Evolutionary conservation across 2,329 filamentous ascomycete genomes (phyloP).

Genomic region (Alternaria rosae): DNA sequence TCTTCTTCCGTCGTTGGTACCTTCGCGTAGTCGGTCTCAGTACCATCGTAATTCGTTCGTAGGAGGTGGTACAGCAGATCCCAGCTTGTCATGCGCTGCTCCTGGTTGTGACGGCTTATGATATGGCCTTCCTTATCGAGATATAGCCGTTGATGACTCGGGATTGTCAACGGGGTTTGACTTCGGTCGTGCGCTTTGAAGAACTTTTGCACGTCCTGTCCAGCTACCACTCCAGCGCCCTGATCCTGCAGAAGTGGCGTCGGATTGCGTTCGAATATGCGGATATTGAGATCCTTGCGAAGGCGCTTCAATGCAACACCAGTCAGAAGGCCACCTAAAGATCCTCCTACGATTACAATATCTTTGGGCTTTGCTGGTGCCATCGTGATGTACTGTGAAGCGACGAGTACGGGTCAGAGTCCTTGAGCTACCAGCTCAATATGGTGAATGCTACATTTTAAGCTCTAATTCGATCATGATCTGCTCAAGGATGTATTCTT

Average conservation of each 20-base stretch:
- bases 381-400: slow-evolving; percentile 10
- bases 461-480: not conserved
- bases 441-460: not conserved
- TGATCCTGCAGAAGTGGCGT: slow-evolving; percentile 37
- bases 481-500: slow-evolving; percentile 7
- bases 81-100: slow-evolving; percentile 41
- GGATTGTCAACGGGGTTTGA: slow-evolving; percentile 24
- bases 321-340: slow-evolving; percentile 31
- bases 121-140: slow-evolving; percentile 28
- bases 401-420: not conserved
- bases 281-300: slow-evolving; percentile 28
- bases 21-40: slow-evolving; percentile 29
- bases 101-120: slow-evolving; percentile 26
- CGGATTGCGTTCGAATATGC: slow-evolving; percentile 36
- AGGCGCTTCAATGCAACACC: slow-evolving; percentile 33
- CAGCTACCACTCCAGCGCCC: slow-evolving; percentile 37
- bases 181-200: slow-evolving; percentile 31
- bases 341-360: slow-evolving; percentile 34
- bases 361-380: slow-evolving; percentile 24
- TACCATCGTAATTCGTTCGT: slow-evolving; percentile 34
- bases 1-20: slow-evolving; percentile 15
- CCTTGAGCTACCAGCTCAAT: not conserved
- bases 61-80: slow-evolving; percentile 37
- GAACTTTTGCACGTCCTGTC: slow-evolving; percentile 29
- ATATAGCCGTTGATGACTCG: slow-evolving; percentile 30